Base-by-base conservation (phyloP, 2,329 filamentous ascomycete genomes). In the Cadophora sp. region DNA sequence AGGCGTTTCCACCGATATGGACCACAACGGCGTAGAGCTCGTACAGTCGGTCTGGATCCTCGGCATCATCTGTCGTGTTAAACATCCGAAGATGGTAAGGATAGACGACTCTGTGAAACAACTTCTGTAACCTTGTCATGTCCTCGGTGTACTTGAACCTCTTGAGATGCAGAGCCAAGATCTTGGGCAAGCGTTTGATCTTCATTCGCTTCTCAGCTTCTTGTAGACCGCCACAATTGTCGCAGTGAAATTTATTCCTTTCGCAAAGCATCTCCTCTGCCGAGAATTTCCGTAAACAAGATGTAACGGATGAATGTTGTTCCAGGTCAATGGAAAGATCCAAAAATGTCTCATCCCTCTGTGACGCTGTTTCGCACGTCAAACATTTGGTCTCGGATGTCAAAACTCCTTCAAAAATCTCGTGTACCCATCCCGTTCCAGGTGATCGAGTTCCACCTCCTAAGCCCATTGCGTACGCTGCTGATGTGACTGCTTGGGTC, bases 171-270 rank as follows among this genome's bases (percentile, higher is more conserved):
- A 99, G 83, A 4, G 96, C 94, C 71, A 99, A 81, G 68, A 99
- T 93, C 77, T 93, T 94, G 4, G 96, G 96, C 77, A 98, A 82
- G 64, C 92, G 89, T 83, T 99, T 98, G 74, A 99, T 95, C 84
- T 98, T 99, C 96, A 99, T 99, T 72, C 96, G 89, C 83, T 98
- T 99, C 80, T 99, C 96, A 0, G 96, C 96, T 81, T 99, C 96
- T 80, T 99, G 96, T 65, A 99, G 83, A 2, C 96, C 96, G 64
- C 96, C 96, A 74, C 96, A 99, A 75, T 94, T 94, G 79, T 99
- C 96, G 81, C 96, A 99, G 78, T 99, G 95, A 73, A 99, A 99
- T 78, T 99, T 99, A 83, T 99, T 98, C 69, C 94, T 88, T 81
- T 99, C 96, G 77, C 96, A 98, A 67, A 99, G 86, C 93, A 98